Conservation (phyloP, 176 grass and related monocot genomes). For the Tillandsia leiboldiana region DNA sequence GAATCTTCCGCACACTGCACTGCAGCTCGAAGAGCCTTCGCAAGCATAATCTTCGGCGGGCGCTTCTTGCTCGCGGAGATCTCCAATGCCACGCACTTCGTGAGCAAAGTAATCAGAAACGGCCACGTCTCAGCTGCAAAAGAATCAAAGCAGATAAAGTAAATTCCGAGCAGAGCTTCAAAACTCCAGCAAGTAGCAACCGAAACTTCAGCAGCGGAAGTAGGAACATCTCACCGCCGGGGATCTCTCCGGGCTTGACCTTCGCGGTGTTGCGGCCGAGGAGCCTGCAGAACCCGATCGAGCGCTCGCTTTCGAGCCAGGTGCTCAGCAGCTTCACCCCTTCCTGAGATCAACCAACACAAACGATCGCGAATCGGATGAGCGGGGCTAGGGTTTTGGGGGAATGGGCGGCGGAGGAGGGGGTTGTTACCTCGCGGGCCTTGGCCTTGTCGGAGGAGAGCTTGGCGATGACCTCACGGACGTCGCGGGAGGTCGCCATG, state of each 20-base stretch:
- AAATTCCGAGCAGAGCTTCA: not conserved
- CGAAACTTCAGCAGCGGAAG: not conserved
- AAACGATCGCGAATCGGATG: not conserved
- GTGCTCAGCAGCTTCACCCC: slow-evolving; percentile 62
- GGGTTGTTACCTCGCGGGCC: slow-evolving; percentile 44
- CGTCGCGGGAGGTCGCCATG: slow-evolving; percentile 51
- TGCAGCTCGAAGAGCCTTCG: slow-evolving; percentile 52
- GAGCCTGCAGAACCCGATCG: slow-evolving; percentile 44
- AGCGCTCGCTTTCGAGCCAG: slow-evolving; percentile 59
- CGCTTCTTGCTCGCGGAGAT: slow-evolving; percentile 57
- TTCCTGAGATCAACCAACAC: slow-evolving; percentile 32
- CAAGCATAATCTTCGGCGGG: slow-evolving; percentile 31
- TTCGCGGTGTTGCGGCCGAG: slow-evolving; percentile 47
- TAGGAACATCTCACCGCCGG: slow-evolving; percentile 27
- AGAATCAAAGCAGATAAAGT: slow-evolving; percentile 4
- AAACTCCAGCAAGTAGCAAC: not conserved
- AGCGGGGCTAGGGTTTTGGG: not conserved
- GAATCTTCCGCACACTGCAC: slow-evolving; percentile 53
- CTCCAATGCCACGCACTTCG: slow-evolving; percentile 40
- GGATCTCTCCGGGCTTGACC: slow-evolving; percentile 32
- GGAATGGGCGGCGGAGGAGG: not conserved
- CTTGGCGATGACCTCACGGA: slow-evolving; percentile 57
- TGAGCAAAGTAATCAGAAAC: slow-evolving; percentile 36
- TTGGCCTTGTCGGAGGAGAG: slow-evolving; percentile 71
- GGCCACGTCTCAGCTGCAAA: slow-evolving; percentile 69